These are phyloP conservation scores for Exophiala sp. DNA, from an alignment of 2,329 filamentous ascomycete species.

Conservation along the genomic window DNA sequence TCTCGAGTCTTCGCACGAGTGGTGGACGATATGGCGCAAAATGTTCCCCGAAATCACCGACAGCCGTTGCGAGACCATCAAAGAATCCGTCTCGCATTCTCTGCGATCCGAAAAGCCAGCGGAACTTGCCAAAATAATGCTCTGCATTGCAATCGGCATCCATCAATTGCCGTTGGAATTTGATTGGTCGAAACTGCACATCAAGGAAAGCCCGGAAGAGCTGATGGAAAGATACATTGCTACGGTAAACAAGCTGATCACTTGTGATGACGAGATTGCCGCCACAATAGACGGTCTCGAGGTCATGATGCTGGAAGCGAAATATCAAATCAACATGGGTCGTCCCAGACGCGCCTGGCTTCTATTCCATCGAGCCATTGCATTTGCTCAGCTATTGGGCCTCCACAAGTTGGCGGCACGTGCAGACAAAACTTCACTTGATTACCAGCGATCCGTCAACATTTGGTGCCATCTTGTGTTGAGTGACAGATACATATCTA, in stretches of 20 bases:
- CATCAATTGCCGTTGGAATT: slow-evolving; percentile 40
- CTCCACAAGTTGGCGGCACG: slow-evolving; percentile 38
- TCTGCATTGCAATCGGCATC: slow-evolving; percentile 45
- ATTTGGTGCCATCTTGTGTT: slow-evolving; percentile 42
- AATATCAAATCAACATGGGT: slow-evolving; percentile 54
- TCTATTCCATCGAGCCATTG: slow-evolving; percentile 48
- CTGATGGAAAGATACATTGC: slow-evolving; percentile 47
- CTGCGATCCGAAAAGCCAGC: slow-evolving; percentile 36
- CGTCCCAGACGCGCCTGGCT: slow-evolving; percentile 56
- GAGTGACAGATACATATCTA: slow-evolving; percentile 50
- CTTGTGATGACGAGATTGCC: slow-evolving; percentile 49
- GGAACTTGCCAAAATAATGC: slow-evolving; percentile 40
- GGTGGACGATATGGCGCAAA: slow-evolving; percentile 35
- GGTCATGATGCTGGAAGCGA: slow-evolving; percentile 49
- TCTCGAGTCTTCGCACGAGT: slow-evolving; percentile 31
- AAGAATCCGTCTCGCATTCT: slow-evolving; percentile 38
- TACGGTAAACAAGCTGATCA: slow-evolving; percentile 47
- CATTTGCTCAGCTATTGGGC: slow-evolving; percentile 52
- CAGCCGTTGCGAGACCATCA: slow-evolving; percentile 27
- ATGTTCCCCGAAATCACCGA: slow-evolving; percentile 35
- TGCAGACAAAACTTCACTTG: slow-evolving; percentile 26
- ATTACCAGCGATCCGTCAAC: slow-evolving; percentile 34
- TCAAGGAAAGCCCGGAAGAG: slow-evolving; percentile 40
- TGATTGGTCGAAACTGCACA: slow-evolving; percentile 36
- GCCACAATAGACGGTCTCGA: slow-evolving; percentile 53